phyloP scores from a whole-genome alignment of 495 filamentous ascomycete species.

The Penicillium paradoxum region DNA sequence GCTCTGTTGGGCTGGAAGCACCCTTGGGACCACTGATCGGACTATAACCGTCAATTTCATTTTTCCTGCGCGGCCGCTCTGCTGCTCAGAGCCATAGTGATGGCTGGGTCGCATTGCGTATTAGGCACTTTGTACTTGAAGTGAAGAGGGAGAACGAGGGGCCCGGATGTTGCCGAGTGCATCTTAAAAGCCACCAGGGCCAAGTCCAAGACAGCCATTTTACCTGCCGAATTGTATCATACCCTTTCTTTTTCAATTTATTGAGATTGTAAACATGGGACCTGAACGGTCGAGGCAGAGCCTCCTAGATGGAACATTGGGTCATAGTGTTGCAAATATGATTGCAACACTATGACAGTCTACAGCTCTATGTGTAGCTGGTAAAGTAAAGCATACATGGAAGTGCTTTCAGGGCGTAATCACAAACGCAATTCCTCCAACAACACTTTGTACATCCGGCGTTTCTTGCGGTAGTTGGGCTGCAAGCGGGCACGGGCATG shows the following conservation, averaged over 20 bases:
- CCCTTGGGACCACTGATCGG: conserved; percentile 90
- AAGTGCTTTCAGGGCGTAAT: conserved; percentile 7
- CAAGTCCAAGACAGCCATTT: conserved; percentile 1
- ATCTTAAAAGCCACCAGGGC: not conserved
- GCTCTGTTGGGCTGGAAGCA: conserved; percentile 92
- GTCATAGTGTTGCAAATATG: not conserved
- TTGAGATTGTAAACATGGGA: not conserved
- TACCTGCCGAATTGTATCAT: conserved; percentile 26
- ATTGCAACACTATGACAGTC: not conserved
- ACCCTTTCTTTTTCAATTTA: conserved; percentile 15
- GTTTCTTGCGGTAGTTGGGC: conserved; percentile 58
- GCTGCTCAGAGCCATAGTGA: not conserved
- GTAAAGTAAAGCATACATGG: conserved; percentile 12
- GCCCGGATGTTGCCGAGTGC: not conserved
- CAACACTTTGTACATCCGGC: conserved; percentile 84
- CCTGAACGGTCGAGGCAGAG: not conserved
- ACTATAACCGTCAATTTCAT: conserved; percentile 4
- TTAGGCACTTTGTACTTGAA: not conserved
- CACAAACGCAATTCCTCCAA: conserved; percentile 60
- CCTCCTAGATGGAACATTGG: not conserved
- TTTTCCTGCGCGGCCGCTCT: not conserved
- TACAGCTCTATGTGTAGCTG: conserved; percentile 6
- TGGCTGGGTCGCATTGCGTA: not conserved
- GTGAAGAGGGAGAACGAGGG: not conserved
- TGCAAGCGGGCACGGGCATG: conserved; percentile 49